Evolutionary conservation across 129 eudicot genomes (phyloP).

Genomic region (Chrysanthemum makinoi): DNA sequence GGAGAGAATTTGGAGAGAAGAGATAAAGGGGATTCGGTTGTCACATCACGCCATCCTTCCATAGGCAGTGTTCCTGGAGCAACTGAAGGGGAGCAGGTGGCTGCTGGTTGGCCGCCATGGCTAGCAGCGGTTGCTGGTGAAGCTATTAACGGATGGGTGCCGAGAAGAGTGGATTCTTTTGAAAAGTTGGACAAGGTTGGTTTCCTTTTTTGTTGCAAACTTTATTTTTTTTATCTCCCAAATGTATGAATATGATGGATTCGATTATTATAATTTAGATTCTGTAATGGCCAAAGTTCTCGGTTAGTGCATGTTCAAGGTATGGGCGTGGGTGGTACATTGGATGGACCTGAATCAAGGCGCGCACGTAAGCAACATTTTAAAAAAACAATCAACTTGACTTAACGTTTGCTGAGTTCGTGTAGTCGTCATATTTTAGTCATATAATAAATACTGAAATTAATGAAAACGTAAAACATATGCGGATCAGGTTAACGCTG

Average conservation of each 20-base stretch:
- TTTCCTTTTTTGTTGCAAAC: conserved; percentile 18
- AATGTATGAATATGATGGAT: conserved; percentile 6
- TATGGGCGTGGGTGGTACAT: too few species aligned
- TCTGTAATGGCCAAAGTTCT: too few species aligned
- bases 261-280: too few species aligned
- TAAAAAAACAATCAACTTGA: too few species aligned
- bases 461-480: too few species aligned
- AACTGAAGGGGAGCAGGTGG: conserved; percentile 77
- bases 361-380: too few species aligned
- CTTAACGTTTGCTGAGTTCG: too few species aligned
- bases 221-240: background rate
- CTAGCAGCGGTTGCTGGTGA: conserved; percentile 89
- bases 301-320: too few species aligned
- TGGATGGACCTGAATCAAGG: too few species aligned
- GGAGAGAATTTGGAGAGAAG: conserved; percentile 57
- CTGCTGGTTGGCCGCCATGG: conserved; percentile 99
- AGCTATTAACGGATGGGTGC: conserved; percentile 93
- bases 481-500: too few species aligned
- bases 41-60: conserved; percentile 42
- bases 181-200: conserved; percentile 91
- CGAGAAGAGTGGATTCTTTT: conserved; percentile 88
- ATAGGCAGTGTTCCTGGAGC: conserved; percentile 56
- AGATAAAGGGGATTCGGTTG: conserved; percentile 39
- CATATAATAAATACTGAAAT: too few species aligned
- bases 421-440: too few species aligned